Percentiles rank a stretch among this genome's conserved stretches.
Evolutionary conservation across 495 filamentous ascomycete species (phyloP).

Genomic region (Sordaria brevicollis): DNA sequence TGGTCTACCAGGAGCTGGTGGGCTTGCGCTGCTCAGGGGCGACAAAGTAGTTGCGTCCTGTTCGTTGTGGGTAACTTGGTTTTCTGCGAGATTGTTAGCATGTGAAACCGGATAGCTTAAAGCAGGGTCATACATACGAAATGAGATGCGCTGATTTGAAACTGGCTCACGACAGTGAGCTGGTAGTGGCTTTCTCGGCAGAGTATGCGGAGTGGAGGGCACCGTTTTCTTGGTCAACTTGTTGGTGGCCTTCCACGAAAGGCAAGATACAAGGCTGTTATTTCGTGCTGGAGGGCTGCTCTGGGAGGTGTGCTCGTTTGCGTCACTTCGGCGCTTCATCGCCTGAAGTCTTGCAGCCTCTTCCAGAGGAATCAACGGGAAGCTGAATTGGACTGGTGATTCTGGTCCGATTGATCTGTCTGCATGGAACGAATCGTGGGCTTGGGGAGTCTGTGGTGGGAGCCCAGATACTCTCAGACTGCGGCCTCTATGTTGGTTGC

Average conservation of each 20-base stretch:
- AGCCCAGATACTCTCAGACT: not conserved
- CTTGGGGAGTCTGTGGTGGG: not conserved
- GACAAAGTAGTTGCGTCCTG: not conserved
- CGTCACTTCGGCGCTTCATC: slow-evolving; percentile 5
- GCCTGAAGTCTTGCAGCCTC: slow-evolving; percentile 17
- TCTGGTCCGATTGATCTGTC: not conserved
- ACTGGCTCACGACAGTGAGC: slow-evolving; percentile 3
- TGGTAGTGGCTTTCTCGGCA: slow-evolving; percentile 7
- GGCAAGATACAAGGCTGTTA: slow-evolving; percentile 10
- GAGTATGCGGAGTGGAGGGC: slow-evolving; percentile 5
- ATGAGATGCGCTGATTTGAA: not conserved
- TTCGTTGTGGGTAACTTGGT: not conserved
- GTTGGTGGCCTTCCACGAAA: not conserved
- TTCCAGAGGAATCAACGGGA: slow-evolving; percentile 14
- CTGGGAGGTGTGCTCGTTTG: slow-evolving; percentile 12
- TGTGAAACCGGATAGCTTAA: not conserved
- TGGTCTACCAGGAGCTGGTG: not conserved
- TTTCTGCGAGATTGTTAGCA: not conserved
- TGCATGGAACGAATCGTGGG: not conserved
- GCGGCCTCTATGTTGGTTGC: not conserved
- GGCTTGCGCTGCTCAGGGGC: slow-evolving; percentile 1
- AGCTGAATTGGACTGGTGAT: slow-evolving; percentile 13
- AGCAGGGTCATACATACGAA: not conserved
- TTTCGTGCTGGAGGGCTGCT: slow-evolving; percentile 9
- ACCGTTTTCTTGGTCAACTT: slow-evolving; percentile 10